Percentiles rank a stretch among this genome's conserved stretches.
Evolutionary conservation across 2,329 filamentous ascomycete genomes (phyloP).

Genomic region (Periconia sp.): DNA sequence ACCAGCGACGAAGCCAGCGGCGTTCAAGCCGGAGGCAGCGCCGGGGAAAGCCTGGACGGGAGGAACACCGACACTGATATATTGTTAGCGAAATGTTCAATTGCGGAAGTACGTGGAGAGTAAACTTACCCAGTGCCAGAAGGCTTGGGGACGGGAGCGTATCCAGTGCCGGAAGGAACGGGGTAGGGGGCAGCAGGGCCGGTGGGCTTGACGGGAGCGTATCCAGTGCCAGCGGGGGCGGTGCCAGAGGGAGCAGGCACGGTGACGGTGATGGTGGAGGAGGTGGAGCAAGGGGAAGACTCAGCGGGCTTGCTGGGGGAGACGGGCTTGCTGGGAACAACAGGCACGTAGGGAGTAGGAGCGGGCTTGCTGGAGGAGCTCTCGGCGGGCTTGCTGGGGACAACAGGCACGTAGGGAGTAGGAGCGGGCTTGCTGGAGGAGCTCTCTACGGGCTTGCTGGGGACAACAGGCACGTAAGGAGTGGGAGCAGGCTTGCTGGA

Average conservation of each 20-base stretch:
- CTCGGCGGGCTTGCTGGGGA: too few species aligned
- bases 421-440: too few species aligned
- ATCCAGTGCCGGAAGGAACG: constrained; percentile 6
- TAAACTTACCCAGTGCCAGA: constrained; percentile 31
- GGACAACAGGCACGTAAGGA: too few species aligned
- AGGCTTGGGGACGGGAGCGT: constrained; percentile 14
- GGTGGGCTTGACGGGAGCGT: constrained; percentile 11
- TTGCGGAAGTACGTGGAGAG: neutral
- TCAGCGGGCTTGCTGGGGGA: too few species aligned
- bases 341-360: constrained; percentile 8
- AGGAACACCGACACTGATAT: constrained; percentile 32
- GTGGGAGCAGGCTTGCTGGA: too few species aligned
- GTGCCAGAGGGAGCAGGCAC: constrained; percentile 43
- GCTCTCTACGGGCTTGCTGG: too few species aligned
- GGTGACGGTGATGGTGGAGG: constrained; percentile 47
- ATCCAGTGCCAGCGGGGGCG: constrained; percentile 39
- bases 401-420: too few species aligned
- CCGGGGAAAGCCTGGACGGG: constrained; percentile 41
- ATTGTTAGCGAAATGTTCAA: constrained; percentile 8
- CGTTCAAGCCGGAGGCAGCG: constrained; percentile 40
- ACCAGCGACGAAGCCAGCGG: constrained; percentile 43
- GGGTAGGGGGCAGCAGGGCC: constrained; percentile 2
- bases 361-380: too few species aligned
- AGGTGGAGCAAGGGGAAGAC: constrained; percentile 42
- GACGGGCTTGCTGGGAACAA: constrained; percentile 1